phyloP scores from a whole-genome alignment of 495 filamentous ascomycete species.

The Xylaria castorea region DNA sequence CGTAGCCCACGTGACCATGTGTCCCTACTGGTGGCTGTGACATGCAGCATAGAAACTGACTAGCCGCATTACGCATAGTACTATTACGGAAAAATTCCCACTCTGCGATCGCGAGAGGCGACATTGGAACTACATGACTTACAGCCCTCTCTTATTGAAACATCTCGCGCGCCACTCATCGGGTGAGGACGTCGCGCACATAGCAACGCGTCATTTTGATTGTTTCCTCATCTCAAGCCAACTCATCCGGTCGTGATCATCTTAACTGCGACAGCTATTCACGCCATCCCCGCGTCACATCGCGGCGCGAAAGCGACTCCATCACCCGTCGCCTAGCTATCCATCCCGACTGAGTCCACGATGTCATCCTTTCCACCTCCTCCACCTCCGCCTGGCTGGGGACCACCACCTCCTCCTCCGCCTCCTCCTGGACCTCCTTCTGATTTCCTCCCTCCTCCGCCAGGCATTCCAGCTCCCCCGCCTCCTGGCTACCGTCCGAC shows the following conservation, averaged over 20 bases:
- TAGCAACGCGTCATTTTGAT: constrained; percentile 14
- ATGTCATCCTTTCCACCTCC: constrained; percentile 80
- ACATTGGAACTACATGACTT: constrained; percentile 16
- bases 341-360: constrained; percentile 40
- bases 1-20: constrained; percentile 27
- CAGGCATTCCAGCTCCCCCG: constrained; percentile 74
- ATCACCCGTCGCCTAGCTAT: constrained; percentile 35
- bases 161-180: constrained; percentile 23
- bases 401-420: constrained; percentile 68
- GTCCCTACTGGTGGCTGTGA: not conserved
- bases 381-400: constrained; percentile 64
- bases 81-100: constrained; percentile 29
- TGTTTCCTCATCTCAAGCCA: not conserved
- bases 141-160: constrained; percentile 18
- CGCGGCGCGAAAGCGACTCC: constrained; percentile 44
- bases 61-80: constrained; percentile 20
- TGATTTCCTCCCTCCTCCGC: constrained; percentile 70
- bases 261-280: constrained; percentile 31
- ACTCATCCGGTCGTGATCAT: not conserved
- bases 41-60: not conserved
- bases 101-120: constrained; percentile 27
- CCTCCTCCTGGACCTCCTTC: constrained; percentile 79
- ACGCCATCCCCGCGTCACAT: constrained; percentile 37
- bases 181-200: constrained; percentile 20
- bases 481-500: constrained; percentile 89